Evolutionary conservation across 192 early-diverging fungal genomes (phyloP).

Genomic region (Pecoramyces ruminantium): DNA sequence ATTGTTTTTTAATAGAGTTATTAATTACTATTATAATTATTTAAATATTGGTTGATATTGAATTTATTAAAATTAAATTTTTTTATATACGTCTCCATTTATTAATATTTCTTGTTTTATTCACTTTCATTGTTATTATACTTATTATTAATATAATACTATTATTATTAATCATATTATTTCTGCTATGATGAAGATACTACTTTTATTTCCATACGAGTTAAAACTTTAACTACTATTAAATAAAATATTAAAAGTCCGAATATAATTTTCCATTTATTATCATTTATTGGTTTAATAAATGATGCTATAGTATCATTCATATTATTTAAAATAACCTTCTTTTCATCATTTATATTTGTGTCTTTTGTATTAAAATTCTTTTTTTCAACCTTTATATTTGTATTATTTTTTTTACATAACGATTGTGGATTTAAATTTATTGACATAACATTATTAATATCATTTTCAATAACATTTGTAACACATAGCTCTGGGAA

Average conservation of each 20-base stretch:
- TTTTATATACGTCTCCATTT: too few species aligned
- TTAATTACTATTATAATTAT: too few species aligned
- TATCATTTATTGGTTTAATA: background rate
- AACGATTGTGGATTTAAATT: background rate
- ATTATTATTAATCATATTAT: too few species aligned
- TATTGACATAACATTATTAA: background rate
- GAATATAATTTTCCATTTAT: background rate
- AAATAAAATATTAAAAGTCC: background rate
- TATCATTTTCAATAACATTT: background rate
- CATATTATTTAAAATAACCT: background rate
- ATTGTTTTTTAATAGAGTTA: too few species aligned
- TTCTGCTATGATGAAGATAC: background rate
- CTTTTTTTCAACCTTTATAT: background rate
- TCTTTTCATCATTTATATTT: background rate
- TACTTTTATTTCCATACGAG: background rate
- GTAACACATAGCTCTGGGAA: conserved; percentile 64
- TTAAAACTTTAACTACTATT: background rate
- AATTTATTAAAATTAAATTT: too few species aligned
- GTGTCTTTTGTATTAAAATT: background rate
- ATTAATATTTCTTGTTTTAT: too few species aligned
- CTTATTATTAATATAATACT: too few species aligned
- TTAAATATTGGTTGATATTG: too few species aligned
- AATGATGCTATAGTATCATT: background rate
- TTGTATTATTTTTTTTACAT: background rate
- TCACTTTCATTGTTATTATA: too few species aligned